Evolutionary conservation across 2,329 filamentous ascomycete species (phyloP).

Genomic region (Hypoxylon sp.): DNA sequence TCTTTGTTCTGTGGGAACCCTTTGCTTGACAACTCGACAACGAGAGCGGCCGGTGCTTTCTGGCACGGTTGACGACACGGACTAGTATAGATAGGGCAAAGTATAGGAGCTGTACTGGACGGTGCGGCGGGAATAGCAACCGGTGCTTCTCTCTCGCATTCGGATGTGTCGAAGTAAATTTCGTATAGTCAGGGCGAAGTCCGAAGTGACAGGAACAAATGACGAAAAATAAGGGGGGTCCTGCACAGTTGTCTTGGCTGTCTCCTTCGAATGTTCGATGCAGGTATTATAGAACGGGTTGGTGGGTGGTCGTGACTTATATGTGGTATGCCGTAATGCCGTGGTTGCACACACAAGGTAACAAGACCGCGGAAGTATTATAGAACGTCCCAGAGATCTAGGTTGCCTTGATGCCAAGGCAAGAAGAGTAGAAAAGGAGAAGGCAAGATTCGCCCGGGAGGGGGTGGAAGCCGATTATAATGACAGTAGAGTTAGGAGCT

Average conservation of each 20-base stretch:
- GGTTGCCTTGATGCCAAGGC: slow-evolving; percentile 46
- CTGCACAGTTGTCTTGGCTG: slow-evolving; percentile 46
- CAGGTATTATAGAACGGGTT: slow-evolving; percentile 40
- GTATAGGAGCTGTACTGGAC: slow-evolving; percentile 2
- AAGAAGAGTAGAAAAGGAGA: slow-evolving; percentile 33
- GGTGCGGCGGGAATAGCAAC: slow-evolving; percentile 28
- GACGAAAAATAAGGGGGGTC: slow-evolving; percentile 9
- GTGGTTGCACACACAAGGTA: slow-evolving; percentile 43
- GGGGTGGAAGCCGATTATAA: slow-evolving; percentile 42
- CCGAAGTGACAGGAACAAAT: slow-evolving; percentile 20
- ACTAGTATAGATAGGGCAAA: slow-evolving; percentile 27
- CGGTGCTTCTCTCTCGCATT: slow-evolving; percentile 33
- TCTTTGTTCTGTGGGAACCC: slow-evolving; percentile 22
- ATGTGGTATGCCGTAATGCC: slow-evolving; percentile 39
- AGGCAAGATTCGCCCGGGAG: slow-evolving; percentile 22
- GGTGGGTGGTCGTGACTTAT: slow-evolving; percentile 39
- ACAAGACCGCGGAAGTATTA: slow-evolving; percentile 27
- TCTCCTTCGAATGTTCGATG: slow-evolving; percentile 52
- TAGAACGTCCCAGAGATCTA: slow-evolving; percentile 38
- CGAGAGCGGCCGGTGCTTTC: slow-evolving; percentile 14
- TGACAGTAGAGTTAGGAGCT: slow-evolving; percentile 39
- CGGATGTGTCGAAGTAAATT: slow-evolving; percentile 28
- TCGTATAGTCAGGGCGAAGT: slow-evolving; percentile 19
- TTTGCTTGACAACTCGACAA: slow-evolving; percentile 17
- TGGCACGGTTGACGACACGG: background rate